Percentiles rank a stretch among this genome's conserved stretches.
These are phyloP conservation scores for Metschnikowia continentalis DNA, from an alignment of 805 yeast genomes.

Conservation along the genomic window DNA sequence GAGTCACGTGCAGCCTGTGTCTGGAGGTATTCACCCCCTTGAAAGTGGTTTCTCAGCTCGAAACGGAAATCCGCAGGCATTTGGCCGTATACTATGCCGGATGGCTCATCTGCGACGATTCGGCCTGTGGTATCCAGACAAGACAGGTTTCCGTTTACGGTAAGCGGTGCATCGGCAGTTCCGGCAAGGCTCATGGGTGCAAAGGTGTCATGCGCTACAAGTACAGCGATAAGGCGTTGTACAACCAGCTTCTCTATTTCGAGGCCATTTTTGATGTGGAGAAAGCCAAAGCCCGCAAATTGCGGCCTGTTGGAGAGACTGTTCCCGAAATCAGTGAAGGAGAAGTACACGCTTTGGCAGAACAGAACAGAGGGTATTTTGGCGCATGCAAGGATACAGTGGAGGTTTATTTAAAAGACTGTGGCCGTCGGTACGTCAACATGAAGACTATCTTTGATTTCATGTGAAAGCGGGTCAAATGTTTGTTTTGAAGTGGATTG, in stretches of 20 bases:
- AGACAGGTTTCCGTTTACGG: constrained; percentile 90
- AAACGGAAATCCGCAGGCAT: constrained; percentile 61
- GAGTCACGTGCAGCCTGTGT: constrained; percentile 69
- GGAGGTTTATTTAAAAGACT: constrained; percentile 66
- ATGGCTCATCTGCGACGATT: constrained; percentile 80
- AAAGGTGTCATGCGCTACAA: constrained; percentile 78
- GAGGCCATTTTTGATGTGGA: constrained; percentile 77
- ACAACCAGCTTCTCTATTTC: constrained; percentile 80
- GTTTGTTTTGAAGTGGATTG: too few species aligned
- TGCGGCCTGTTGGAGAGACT: constrained; percentile 41
- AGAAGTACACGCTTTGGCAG: constrained; percentile 68
- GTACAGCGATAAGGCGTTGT: constrained; percentile 74
- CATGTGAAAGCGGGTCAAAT: constrained; percentile 25
- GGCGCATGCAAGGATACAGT: constrained; percentile 53
- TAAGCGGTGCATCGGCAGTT: constrained; percentile 67
- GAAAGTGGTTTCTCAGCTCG: constrained; percentile 68
- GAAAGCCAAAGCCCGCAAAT: constrained; percentile 55
- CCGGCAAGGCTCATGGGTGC: constrained; percentile 59
- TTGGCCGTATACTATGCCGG: constrained; percentile 81
- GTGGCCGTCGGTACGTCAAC: constrained; percentile 87
- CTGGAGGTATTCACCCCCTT: constrained; percentile 46
- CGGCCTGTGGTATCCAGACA: constrained; percentile 73
- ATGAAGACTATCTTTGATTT: constrained; percentile 75
- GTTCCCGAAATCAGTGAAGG: constrained; percentile 32
- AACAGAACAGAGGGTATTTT: constrained; percentile 69